Evolutionary conservation across 495 filamentous ascomycete genomes (phyloP).

Genomic region (Aspergillus steynii): DNA sequence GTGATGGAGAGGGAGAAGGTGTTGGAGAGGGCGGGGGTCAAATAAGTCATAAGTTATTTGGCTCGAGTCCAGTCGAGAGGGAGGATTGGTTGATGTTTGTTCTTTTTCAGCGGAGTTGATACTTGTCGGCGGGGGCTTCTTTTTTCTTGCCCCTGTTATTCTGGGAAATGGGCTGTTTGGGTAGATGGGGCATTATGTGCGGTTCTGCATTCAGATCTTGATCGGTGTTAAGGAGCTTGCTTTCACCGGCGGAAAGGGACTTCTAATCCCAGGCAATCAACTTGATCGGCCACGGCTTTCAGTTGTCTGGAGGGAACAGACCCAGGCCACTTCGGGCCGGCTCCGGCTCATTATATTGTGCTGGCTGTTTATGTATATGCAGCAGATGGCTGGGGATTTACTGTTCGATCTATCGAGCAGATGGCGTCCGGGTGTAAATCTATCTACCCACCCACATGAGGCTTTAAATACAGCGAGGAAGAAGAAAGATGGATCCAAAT

Average conservation of each 20-base stretch:
- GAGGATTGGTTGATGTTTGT: no score
- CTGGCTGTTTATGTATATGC: not conserved
- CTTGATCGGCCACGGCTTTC: not conserved
- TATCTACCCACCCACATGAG: not conserved
- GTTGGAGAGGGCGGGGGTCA: slow-evolving; percentile 49
- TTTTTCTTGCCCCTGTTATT: not conserved
- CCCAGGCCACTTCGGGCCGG: not conserved
- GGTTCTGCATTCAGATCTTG: not conserved
- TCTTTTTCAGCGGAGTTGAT: not conserved
- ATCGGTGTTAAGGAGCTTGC: not conserved
- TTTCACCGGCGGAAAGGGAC: not conserved
- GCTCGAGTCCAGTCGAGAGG: no score
- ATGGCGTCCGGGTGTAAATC: not conserved
- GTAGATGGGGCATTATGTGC: not conserved
- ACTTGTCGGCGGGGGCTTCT: not conserved
- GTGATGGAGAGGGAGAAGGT: slow-evolving; percentile 90
- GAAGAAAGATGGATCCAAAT: not conserved
- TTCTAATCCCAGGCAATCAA: not conserved
- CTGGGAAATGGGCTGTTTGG: not conserved
- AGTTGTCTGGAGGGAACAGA: not conserved
- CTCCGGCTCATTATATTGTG: not conserved
- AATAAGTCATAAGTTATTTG: slow-evolving; percentile 25
- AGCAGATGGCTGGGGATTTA: not conserved
- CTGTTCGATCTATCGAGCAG: not conserved
- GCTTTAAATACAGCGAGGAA: not conserved